A percentile compares a stretch with the other conserved stretches of the same genome.
Evolutionary conservation across 2,329 filamentous ascomycete species (phyloP).

Genomic region (Neofusicoccum kwambonambiense): DNA sequence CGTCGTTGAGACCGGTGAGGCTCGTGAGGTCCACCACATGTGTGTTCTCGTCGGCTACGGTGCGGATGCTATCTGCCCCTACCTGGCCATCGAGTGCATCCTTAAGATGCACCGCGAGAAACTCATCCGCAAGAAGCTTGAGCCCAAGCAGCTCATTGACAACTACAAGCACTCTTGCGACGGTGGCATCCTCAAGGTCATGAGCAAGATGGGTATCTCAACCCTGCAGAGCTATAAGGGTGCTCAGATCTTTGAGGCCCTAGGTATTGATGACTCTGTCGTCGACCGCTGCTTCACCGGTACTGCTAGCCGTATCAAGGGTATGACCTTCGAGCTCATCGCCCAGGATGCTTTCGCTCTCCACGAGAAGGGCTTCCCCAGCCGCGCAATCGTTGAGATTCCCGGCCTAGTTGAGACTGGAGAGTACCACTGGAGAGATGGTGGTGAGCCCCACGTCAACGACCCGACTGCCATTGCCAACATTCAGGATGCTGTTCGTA

Average conservation of each 20-base stretch:
- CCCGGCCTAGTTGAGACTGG: slow-evolving; percentile 86
- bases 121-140: slow-evolving; percentile 85
- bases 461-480: slow-evolving; percentile 94
- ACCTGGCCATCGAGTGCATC: slow-evolving; percentile 94
- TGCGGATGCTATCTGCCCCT: slow-evolving; percentile 90
- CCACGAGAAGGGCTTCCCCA: slow-evolving; percentile 90
- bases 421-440: slow-evolving; percentile 98
- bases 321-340: slow-evolving; percentile 89
- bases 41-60: slow-evolving; percentile 96
- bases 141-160: slow-evolving; percentile 76
- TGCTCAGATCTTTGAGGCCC: slow-evolving; percentile 94
- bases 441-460: slow-evolving; percentile 92
- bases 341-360: slow-evolving; percentile 92
- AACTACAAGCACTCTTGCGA: slow-evolving; percentile 98
- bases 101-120: slow-evolving; percentile 94
- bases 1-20: slow-evolving; percentile 88
- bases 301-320: slow-evolving; percentile 90
- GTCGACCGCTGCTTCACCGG: slow-evolving; percentile 94
- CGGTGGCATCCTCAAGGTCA: slow-evolving; percentile 95
- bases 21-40: slow-evolving; percentile 97
- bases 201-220: slow-evolving; percentile 99
- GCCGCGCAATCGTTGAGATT: slow-evolving; percentile 71
- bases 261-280: slow-evolving; percentile 87
- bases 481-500: slow-evolving; percentile 92
- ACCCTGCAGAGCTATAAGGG: slow-evolving; percentile 96